A percentile compares a stretch with the other conserved stretches of the same genome.
phyloP scores from a whole-genome alignment of 1,139 yeast genomes.

The Oligophagozyma castellii region DNA sequence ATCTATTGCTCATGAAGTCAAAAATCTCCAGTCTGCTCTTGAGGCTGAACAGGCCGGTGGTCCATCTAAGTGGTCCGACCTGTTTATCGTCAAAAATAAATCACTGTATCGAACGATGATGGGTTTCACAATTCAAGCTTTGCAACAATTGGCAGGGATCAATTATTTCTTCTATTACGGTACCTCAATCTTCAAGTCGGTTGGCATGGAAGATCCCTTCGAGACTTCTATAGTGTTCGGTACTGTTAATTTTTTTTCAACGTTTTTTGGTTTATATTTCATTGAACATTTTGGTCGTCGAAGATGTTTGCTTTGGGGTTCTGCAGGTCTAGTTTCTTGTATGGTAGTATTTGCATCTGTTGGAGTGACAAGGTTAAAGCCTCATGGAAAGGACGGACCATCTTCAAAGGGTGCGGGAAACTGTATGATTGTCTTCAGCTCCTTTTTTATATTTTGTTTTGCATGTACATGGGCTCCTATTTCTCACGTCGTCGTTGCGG shows the following conservation, averaged over 20 bases:
- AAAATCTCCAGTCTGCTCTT: conserved; percentile 45
- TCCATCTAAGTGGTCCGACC: conserved; percentile 25
- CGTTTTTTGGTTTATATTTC: conserved; percentile 47
- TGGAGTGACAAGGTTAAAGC: conserved; percentile 47
- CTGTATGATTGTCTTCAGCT: conserved; percentile 4
- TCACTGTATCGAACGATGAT: conserved; percentile 46
- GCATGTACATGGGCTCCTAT: conserved; percentile 52
- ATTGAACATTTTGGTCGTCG: conserved; percentile 61
- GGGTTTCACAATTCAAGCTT: conserved; percentile 46
- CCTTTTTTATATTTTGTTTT: conserved; percentile 4
- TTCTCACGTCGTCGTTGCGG: conserved; percentile 55
- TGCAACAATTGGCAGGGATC: conserved; percentile 3
- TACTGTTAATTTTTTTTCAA: conserved; percentile 59
- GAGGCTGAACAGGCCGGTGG: conserved; percentile 30
- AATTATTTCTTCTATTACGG: conserved; percentile 4
- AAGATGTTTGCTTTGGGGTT: conserved; percentile 43
- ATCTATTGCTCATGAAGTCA: conserved; percentile 41
- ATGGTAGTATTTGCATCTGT: conserved; percentile 49
- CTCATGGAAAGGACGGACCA: conserved; percentile 39
- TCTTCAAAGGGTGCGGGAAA: conserved; percentile 16
- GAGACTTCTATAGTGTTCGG: conserved; percentile 62
- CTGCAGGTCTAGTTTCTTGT: conserved; percentile 46
- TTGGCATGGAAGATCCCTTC: conserved; percentile 52
- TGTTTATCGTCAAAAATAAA: conserved; percentile 20
- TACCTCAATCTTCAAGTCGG: conserved; percentile 4